Base-by-base conservation (phyloP, 257 asterid species). In the Solanum pimpinellifolium region DNA sequence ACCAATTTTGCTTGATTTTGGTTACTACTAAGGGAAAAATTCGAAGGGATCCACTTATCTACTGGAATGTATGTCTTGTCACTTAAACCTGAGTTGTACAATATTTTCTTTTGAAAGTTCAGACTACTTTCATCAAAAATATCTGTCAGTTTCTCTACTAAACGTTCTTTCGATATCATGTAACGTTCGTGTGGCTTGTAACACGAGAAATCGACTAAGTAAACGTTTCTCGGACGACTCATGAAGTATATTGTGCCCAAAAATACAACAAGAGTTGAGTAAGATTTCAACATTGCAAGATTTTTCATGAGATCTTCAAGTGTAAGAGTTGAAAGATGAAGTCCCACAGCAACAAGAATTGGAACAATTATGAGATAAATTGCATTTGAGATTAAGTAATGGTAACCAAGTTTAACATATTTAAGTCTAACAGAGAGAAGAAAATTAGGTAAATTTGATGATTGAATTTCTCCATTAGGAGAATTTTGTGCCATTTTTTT, bases 121-220 rank as follows among this genome's bases (percentile, higher is more conserved):
- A 84, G 84, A n/a, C 90, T 82, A 11, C 89, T 89, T 18, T 92
- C 86, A 37, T 86, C 88, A 2, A 92, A 21, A 46, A 85, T 25
- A 1, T 60, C 60, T 1, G 87, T 68, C 1, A 87, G 81, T 18
- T 88, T 90, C 16, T 88, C 89, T 13, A 86, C 42, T 5, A 91
- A 87, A 86, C 39, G 82, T 9, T 89, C 89, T 76, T 88, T 83
- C 1, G 89, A 84, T 86, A 83, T 59, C 86, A 85, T 18, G 52
- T 86, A 75, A 9, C 90, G 86, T 18, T 89, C 75, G 10, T 90
- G 86, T 11, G 94, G 93, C 85, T 90, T 92, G 92, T 87, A 92
- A 66, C 94, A 92, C 0, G 94, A 88, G 14, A 92, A 92, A 84
- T 92, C 92, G 2, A 92, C 86, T 18, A 91, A 72, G 87, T 90